A percentile compares a stretch with the other conserved stretches of the same genome.
Evolutionary conservation across 1,284 basidiomycete species (phyloP).

Genomic region (Amylostereum areolatum): DNA sequence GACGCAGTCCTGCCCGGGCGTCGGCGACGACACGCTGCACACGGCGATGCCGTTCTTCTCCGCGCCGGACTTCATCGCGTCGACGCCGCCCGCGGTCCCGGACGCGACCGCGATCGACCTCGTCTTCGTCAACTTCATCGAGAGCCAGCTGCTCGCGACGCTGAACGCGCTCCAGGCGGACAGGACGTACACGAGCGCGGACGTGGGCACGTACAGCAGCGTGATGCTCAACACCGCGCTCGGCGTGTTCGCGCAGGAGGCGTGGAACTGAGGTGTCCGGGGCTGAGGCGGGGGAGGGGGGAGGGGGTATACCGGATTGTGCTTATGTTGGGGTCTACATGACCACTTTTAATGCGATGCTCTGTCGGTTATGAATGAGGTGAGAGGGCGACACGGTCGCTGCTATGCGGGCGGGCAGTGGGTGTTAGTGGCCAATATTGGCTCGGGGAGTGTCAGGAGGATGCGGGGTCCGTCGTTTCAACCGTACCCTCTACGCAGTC

Average conservation of each 20-base stretch:
- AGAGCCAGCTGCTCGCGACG: constrained; percentile 41
- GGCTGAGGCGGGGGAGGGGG: too few relatives aligned
- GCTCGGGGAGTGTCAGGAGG: too few relatives aligned
- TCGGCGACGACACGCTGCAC: constrained; percentile 66
- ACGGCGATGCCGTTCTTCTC: constrained; percentile 49
- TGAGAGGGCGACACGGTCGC: too few relatives aligned
- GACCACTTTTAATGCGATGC: too few relatives aligned
- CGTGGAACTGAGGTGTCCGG: constrained; percentile 51
- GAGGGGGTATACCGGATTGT: too few relatives aligned
- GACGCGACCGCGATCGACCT: constrained; percentile 54
- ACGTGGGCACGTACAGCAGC: constrained; percentile 48
- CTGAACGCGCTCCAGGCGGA: constrained; percentile 50
- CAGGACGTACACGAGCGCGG: constrained; percentile 42
- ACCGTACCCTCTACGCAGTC: too few relatives aligned
- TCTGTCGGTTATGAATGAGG: too few relatives aligned
- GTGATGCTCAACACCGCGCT: constrained; percentile 44
- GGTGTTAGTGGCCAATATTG: too few relatives aligned
- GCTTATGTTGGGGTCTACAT: too few relatives aligned
- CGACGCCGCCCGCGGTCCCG: constrained; percentile 43
- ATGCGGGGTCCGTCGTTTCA: too few relatives aligned
- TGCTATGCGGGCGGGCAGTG: too few relatives aligned
- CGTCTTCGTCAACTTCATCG: constrained; percentile 67
- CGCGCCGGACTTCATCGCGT: constrained; percentile 54
- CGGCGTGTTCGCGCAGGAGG: constrained; percentile 53
- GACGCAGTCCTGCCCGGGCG: constrained; percentile 62